Base-by-base conservation (phyloP, 2,329 filamentous ascomycete species). In the Nothomitra cinnamomea region DNA sequence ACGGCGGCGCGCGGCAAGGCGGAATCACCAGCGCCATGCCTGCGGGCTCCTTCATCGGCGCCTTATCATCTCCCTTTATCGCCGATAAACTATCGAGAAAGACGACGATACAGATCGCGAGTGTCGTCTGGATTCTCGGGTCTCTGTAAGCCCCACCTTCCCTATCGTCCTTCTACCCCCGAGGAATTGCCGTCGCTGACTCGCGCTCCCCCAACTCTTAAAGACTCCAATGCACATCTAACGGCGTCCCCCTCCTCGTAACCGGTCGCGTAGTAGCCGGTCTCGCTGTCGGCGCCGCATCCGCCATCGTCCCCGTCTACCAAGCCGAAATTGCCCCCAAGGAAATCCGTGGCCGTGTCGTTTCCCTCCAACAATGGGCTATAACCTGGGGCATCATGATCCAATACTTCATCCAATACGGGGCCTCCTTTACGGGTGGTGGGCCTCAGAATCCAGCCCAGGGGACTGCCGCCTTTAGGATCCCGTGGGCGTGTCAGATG, bases 131-230 rank as follows among this genome's bases (percentile, higher is more conserved):
- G 65, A 69, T 71, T 13, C 57, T 74, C 48, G 72, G 72, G n/a
- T 62, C 68, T 13, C 63, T 68, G 49, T 60, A 57, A 54, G 59
- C 56, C n/a, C 1, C 67, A 74, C 77, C 49, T 79, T 95, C 55
- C 80, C 28, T 10, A 32, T 10, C 28, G 28, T 32, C 28, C 28
- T 32, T 10, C 28, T 32, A 5, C 28, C 77, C 95, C 66, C 77
- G 74, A 64, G 88, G 88, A 63, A 87, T 72, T 90, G n/a, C n/a
- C 35, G 65, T 89, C 62, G 89, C 85, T 73, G 83, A 32, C 28
- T 5, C 28, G 4, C 28, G 28, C 28, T 32, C 5, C 21, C 22
- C 19, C n/a, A n/a, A n/a, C n/a, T n/a, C 28, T 32, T 32, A 4
- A 4, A 51, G 53, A 7, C 45, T 62, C 35, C 59, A 53, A 58